Percentiles rank a stretch among this genome's conserved stretches.
Evolutionary conservation across 768 basidiomycete species (phyloP).

Genomic region (Pleurotus tuber-regium): DNA sequence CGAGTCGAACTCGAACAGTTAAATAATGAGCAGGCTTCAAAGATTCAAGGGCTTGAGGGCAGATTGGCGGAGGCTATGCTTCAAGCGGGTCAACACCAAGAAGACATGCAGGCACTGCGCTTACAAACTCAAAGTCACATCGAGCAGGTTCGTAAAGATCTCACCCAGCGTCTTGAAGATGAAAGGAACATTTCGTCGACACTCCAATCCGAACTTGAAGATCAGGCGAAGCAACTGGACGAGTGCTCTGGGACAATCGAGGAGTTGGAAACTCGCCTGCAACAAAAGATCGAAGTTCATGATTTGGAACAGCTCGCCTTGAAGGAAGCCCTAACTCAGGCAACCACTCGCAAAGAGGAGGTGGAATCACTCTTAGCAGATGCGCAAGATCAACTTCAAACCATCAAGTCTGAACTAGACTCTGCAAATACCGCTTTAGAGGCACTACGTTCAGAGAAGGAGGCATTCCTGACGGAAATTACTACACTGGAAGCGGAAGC

Average conservation of each 20-base stretch:
- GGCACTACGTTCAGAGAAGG: constrained; percentile 48
- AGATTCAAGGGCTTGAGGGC: background rate
- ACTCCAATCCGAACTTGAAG: constrained; percentile 33
- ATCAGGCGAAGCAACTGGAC: constrained; percentile 34
- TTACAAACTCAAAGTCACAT: background rate
- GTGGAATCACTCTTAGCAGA: constrained; percentile 32
- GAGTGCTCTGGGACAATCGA: constrained; percentile 34
- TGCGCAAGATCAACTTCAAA: constrained; percentile 33
- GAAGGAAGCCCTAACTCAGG: constrained; percentile 28
- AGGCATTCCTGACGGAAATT: constrained; percentile 48
- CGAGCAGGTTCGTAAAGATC: background rate
- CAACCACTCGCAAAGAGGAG: constrained; percentile 22
- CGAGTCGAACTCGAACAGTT: background rate
- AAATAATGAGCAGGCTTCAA: background rate
- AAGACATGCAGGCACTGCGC: background rate
- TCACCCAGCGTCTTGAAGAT: constrained; percentile 23
- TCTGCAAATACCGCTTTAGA: constrained; percentile 34
- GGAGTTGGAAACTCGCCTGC: constrained; percentile 35
- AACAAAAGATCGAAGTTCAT: constrained; percentile 33
- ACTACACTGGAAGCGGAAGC: constrained; percentile 63
- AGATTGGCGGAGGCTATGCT: background rate
- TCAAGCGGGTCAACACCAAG: background rate
- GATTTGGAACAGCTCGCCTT: constrained; percentile 29
- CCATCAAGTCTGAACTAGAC: constrained; percentile 38
- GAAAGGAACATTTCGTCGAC: constrained; percentile 23